These are phyloP conservation scores for Ceratobasidium sp. DNA, from an alignment of 1,284 basidiomycete species.

Conservation along the genomic window DNA sequence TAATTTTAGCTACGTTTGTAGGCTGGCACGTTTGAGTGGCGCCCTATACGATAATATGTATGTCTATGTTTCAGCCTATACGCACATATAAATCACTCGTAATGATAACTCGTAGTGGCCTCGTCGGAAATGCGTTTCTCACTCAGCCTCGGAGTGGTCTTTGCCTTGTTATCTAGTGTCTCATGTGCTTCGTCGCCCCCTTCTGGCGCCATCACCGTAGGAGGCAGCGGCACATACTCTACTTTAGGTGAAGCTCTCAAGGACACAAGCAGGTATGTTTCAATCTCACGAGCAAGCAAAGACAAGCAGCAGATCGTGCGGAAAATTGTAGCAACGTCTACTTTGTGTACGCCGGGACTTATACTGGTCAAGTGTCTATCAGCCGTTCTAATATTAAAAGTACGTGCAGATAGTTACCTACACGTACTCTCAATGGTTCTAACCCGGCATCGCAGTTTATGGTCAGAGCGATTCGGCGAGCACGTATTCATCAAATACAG, in stretches of 20 bases:
- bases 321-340: conserved; percentile 29
- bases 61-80: no score
- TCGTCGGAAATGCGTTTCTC: background rate
- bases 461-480: conserved; percentile 29
- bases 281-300: background rate
- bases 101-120: no score
- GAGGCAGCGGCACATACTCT: conserved; percentile 39
- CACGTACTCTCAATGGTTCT: no score
- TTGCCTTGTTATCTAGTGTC: background rate
- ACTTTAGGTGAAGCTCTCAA: conserved; percentile 42
- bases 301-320: background rate
- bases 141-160: background rate
- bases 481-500: conserved; percentile 37
- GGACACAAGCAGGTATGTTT: conserved; percentile 40
- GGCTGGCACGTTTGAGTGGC: no score
- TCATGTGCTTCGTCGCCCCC: conserved; percentile 20
- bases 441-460: background rate
- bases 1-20: background rate
- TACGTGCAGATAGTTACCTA: background rate
- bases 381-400: conserved; percentile 40
- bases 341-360: conserved; percentile 43
- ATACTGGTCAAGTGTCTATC: conserved; percentile 36
- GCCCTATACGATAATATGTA: no score
- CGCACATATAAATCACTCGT: no score
- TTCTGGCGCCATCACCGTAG: conserved; percentile 40